Evolutionary conservation across 192 early-diverging fungal species (phyloP), one percentile per base, ranked within the genome.

Genomic region (Entomortierella chlamydospora): DNA sequence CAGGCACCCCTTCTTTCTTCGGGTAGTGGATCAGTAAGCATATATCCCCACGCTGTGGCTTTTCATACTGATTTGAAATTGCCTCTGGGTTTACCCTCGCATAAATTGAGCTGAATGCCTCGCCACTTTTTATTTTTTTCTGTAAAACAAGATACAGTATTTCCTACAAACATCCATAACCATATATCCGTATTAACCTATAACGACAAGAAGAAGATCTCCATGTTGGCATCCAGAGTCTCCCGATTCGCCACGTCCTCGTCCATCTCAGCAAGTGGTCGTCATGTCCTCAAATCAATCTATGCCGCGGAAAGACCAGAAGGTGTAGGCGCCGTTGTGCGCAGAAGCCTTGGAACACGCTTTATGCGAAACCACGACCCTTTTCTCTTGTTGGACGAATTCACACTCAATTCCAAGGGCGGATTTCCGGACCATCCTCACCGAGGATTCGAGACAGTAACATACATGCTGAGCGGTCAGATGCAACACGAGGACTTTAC

Each of bases 361-460:
- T 61, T 83, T 11, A 85, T 93, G 29, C 84, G 90, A 47, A 90
- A 93, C 57, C 86, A 95, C 43, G 96, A 98, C 70, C 96, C 96
- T 6, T 97, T 98, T 84, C 83, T 97, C 37, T 91, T 97, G 90
- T 87, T 97, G 34, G 96, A 98, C 77, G 83, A 88, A 52, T 87
- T 87, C 56, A 62, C 59, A 50, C 74, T 87, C 33, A 28, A 53
- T 12, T 43, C 84, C 18, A 83, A 81, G n/a, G 81, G 62, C 17
- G 87, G 87, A 1, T 88, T 90, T 39, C 91, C 91, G 0, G 89
- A 93, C 43, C 93, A 94, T 51, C 93, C 92, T 18, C 92, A 95
- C 57, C 88, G 94, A 37, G 94, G 93, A 18, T 94, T 95, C 51
- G 91, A 93, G 72, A 94, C 94, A 0, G 92, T 94, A 6, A 93